Evolutionary conservation across 139 green algal genomes (phyloP).

Genomic region (Tetraselmis striata): DNA sequence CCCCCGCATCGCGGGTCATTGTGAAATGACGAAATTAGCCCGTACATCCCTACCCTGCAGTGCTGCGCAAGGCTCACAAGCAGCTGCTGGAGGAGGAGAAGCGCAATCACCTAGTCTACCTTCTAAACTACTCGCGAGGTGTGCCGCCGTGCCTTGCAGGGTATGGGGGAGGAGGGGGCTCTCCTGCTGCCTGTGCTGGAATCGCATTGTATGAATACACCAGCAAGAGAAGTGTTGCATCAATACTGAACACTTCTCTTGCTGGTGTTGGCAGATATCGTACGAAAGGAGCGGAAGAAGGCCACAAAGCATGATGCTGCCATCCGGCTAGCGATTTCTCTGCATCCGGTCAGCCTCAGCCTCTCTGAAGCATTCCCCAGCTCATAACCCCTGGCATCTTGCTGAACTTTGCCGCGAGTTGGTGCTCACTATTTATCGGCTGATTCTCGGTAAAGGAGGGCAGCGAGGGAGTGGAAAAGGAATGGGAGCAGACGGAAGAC

Average conservation of each 20-base stretch:
- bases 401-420: no score
- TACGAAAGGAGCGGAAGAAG: slow-evolving; percentile 73
- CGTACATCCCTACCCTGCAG: no score
- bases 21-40: no score
- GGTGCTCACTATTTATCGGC: no score
- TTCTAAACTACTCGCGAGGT: slow-evolving; percentile 62
- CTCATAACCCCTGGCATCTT: no score
- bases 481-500: slow-evolving; percentile 66
- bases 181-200: not conserved
- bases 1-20: not conserved
- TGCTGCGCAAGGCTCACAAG: slow-evolving; percentile 69
- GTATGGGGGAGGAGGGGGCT: not conserved
- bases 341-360: slow-evolving; percentile 63
- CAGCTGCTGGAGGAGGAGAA: slow-evolving; percentile 66
- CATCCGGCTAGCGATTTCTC: slow-evolving; percentile 49
- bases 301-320: slow-evolving; percentile 78
- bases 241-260: no score
- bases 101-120: slow-evolving; percentile 41
- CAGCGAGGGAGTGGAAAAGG: slow-evolving; percentile 59
- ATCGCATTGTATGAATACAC: not conserved
- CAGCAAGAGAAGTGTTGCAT: no score
- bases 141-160: not conserved
- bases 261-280: slow-evolving; percentile 74
- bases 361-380: no score
- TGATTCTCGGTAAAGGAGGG: no score